Conservation (phyloP, 2,329 filamentous ascomycete genomes). For the Epichloe aotearoae region DNA sequence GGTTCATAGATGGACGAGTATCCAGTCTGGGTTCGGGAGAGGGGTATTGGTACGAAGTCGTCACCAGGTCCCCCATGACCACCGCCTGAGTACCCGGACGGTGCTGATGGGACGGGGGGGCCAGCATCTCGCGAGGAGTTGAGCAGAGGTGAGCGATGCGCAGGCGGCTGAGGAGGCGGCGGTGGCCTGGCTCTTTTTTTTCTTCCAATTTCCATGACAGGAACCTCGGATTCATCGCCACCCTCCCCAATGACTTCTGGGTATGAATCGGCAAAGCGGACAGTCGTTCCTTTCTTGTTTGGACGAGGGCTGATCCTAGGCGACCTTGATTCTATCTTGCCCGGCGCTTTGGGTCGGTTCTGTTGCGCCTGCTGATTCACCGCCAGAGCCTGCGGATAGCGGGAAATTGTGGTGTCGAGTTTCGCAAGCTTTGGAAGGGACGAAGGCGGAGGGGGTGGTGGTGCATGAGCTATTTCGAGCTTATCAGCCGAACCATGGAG, state of each 20-base stretch:
- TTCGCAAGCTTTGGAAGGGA: constrained; percentile 36
- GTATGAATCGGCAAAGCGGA: constrained; percentile 58
- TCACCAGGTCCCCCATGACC: constrained; percentile 15
- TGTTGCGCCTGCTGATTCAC: constrained; percentile 30
- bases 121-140: background rate
- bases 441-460: constrained; percentile 29
- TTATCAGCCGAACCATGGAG: constrained; percentile 42
- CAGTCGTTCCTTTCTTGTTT: constrained; percentile 53
- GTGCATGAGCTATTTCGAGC: constrained; percentile 38
- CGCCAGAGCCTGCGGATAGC: constrained; percentile 41
- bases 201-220: constrained; percentile 57
- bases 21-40: constrained; percentile 47
- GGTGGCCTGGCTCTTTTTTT: constrained; percentile 31
- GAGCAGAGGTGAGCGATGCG: constrained; percentile 2
- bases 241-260: constrained; percentile 84
- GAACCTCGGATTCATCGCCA: constrained; percentile 70
- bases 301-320: constrained; percentile 31
- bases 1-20: constrained; percentile 23
- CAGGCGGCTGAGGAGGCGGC: constrained; percentile 12
- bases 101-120: constrained; percentile 2
- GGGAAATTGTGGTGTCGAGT: constrained; percentile 43
- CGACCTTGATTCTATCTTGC: constrained; percentile 28
- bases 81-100: constrained; percentile 1
- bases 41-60: constrained; percentile 38
- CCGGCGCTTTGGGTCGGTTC: constrained; percentile 27